Base-by-base conservation (phyloP, 805 yeast genomes). In the Candida wancherniae region DNA sequence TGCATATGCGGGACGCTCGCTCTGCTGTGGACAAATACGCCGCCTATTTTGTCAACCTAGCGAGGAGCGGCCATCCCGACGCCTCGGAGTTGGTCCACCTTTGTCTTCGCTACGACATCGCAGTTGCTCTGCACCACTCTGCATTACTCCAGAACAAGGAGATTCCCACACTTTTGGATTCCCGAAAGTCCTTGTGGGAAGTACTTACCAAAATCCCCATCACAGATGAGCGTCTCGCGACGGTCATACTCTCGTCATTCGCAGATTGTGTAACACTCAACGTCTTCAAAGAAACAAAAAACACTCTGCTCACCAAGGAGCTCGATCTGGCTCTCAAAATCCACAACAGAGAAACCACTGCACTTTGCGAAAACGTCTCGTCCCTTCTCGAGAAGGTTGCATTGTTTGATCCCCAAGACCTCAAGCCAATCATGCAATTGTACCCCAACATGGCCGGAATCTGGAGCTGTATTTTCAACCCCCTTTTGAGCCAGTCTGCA, bases 391-490 rank as follows among this genome's bases (percentile, higher is more conserved):
- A 58, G 12, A 59, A 57, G 29, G 34, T 63, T 7, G 50, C 65
- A 14, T 42, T 63, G 30, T 47, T 54, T 9, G 61, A 62, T 11
- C 54, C 59, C 5, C 28, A 37, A 1, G 39, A 38, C 4, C 39
- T 64, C 14, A 43, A 47, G 22, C 32, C 33, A 3, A 42, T 61
- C 1, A 48, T 62, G 14, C 23, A 28, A 1, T 46, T 55, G n/a
- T 33, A 31, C 1, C 53, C 57, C 3, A 69, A 77, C 4, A 61
- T 80, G 28, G 50, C 53, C n/a, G 82, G 88, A 0, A 68, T 83
- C 34, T 82, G 94, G 84, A 69, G 86, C 1, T 77, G 84, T 49
- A 59, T 84, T 3, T 74, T 85, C 33, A 75, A 88, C 1, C 75
- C 87, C 0, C 64, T 71, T 11, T 55, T 80, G 3, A 80, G 78